phyloP scores from a whole-genome alignment of 2,329 filamentous ascomycete species.

The Diplodia seriata region DNA sequence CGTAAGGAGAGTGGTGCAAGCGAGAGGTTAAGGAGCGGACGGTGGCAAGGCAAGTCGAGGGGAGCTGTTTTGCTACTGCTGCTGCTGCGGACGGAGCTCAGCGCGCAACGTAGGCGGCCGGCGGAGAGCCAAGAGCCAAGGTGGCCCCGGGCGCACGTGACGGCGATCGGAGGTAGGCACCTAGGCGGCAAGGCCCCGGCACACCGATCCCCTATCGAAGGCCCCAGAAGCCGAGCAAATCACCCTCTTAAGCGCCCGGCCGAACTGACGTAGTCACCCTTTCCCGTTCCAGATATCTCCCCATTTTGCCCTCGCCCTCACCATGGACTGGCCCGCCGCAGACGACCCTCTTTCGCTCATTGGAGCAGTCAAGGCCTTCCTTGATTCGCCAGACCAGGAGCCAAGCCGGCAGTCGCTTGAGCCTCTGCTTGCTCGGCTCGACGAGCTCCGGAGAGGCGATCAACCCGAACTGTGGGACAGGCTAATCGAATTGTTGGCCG shows the following conservation, averaged over 20 bases:
- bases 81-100: background rate
- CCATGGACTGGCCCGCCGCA: conserved; percentile 31
- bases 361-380: conserved; percentile 16
- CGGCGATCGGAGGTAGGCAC: conserved; percentile 3
- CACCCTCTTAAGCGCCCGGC: conserved; percentile 1
- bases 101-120: background rate
- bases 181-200: background rate
- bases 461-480: conserved; percentile 23
- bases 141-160: conserved; percentile 22
- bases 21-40: conserved; percentile 26
- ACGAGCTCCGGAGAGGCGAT: conserved; percentile 27
- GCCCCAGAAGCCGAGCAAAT: conserved; percentile 15
- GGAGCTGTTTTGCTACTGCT: background rate
- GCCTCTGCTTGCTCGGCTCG: conserved; percentile 3
- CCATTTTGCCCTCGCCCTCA: background rate
- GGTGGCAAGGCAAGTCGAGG: background rate
- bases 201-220: conserved; percentile 26
- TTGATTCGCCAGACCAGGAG: conserved; percentile 22
- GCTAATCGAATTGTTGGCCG: conserved; percentile 23
- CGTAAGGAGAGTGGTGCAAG: conserved; percentile 6
- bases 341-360: conserved; percentile 1
- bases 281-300: background rate
- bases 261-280: background rate
- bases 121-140: conserved; percentile 10
- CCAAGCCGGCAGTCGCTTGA: conserved; percentile 4